Conservation (phyloP, 2,329 filamentous ascomycete genomes). For the Ophiocordyceps sinensis region DNA sequence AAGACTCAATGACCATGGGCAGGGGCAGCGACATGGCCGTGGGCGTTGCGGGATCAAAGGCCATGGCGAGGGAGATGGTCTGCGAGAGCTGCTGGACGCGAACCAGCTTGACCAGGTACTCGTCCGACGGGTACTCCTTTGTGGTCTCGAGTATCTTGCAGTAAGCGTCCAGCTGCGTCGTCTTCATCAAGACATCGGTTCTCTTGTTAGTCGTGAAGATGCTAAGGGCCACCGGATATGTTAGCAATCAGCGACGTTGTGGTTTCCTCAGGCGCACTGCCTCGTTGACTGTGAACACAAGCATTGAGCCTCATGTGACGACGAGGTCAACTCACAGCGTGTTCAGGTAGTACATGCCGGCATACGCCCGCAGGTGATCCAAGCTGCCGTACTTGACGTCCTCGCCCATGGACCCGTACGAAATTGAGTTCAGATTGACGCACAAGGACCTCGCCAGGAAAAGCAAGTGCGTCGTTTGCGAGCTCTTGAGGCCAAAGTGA, state of each 20-base stretch:
- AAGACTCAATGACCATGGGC: conserved; percentile 24
- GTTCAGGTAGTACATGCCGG: conserved; percentile 34
- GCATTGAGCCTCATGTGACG: too few species aligned
- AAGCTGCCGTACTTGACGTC: conserved; percentile 16
- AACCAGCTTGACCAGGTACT: conserved; percentile 29
- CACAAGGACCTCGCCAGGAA: conserved; percentile 33
- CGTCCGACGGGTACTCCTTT: conserved; percentile 28
- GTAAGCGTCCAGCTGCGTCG: conserved; percentile 26
- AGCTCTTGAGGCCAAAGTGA: conserved; percentile 32
- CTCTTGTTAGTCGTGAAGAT: conserved; percentile 31
- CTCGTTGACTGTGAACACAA: too few species aligned
- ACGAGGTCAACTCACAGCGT: conserved; percentile 23
- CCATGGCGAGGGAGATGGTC: conserved; percentile 27
- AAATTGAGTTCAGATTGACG: conserved; percentile 22
- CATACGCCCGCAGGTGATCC: conserved; percentile 31
- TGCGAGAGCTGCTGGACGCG: conserved; percentile 33
- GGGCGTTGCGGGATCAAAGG: conserved; percentile 13
- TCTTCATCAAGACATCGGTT: conserved; percentile 32
- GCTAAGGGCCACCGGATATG: conserved; percentile 7
- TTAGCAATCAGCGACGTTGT: neutral
- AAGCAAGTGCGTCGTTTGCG: conserved; percentile 33
- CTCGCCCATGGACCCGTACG: conserved; percentile 6
- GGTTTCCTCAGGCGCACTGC: too few species aligned
- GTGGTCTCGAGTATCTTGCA: conserved; percentile 25
- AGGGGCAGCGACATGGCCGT: conserved; percentile 22